phyloP scores from a whole-genome alignment of 352 stramenopile species.

The Phytophthora sp. region DNA sequence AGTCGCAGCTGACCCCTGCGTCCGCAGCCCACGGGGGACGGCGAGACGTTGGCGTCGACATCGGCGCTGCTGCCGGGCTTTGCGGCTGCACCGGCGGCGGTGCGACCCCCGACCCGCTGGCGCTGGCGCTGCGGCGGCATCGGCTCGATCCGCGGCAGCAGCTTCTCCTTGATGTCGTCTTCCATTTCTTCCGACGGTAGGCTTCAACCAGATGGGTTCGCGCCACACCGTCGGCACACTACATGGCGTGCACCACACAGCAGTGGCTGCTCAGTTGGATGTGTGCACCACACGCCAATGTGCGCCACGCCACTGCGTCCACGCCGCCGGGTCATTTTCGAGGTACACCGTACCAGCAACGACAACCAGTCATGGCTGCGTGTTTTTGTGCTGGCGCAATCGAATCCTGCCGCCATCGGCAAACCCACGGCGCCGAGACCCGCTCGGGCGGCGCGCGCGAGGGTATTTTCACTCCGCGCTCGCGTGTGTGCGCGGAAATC shows the following conservation, averaged over 20 bases:
- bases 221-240: not conserved
- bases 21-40: conserved; percentile 10
- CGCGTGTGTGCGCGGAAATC: too few species aligned
- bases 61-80: not conserved
- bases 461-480: too few species aligned
- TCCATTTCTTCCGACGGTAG: conserved; percentile 14
- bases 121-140: conserved; percentile 20
- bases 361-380: not conserved
- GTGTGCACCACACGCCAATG: too few species aligned
- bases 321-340: too few species aligned
- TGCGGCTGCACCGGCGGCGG: not conserved
- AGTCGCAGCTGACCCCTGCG: conserved; percentile 48
- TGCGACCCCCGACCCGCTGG: conserved; percentile 11
- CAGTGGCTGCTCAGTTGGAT: too few species aligned
- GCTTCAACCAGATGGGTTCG: conserved; percentile 15
- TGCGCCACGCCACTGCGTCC: too few species aligned
- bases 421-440: too few species aligned
- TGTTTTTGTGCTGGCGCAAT: not conserved
- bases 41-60: not conserved
- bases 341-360: too few species aligned
- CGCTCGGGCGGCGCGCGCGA: too few species aligned
- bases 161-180: conserved; percentile 46
- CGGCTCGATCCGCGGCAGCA: conserved; percentile 34
- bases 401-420: too few species aligned
- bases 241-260: not conserved